Percentiles rank a stretch among this genome's conserved stretches.
Evolutionary conservation across 306 rosid genomes (phyloP).

Genomic region (Cucurbita maxima): DNA sequence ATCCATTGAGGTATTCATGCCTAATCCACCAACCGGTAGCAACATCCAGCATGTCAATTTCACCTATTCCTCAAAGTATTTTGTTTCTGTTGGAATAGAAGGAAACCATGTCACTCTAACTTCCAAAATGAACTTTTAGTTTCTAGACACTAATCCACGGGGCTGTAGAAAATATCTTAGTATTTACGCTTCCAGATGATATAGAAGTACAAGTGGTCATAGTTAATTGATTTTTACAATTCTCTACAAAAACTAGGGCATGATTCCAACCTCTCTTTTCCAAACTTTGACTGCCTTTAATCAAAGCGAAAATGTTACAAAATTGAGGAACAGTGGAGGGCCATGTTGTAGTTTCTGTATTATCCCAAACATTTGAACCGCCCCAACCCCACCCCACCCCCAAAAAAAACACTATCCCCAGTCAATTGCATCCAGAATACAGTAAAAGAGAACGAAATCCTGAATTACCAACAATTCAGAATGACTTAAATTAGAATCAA

Average conservation of each 20-base stretch:
- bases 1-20: slow-evolving; percentile 89
- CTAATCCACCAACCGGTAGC: slow-evolving; percentile 45
- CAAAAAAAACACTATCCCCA: background rate
- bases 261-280: background rate
- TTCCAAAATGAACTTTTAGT: background rate
- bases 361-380: background rate
- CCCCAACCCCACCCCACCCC: background rate
- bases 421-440: slow-evolving; percentile 14
- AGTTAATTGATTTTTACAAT: slow-evolving; percentile 3
- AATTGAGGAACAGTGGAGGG: background rate
- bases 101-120: slow-evolving; percentile 1
- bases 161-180: background rate
- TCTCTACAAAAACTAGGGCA: slow-evolving; percentile 4
- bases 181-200: background rate
- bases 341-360: background rate
- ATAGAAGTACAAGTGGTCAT: slow-evolving; percentile 7
- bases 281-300: background rate
- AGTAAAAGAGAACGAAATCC: slow-evolving; percentile 5
- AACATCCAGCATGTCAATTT: slow-evolving; percentile 85
- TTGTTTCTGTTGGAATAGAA: slow-evolving; percentile 9
- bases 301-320: background rate
- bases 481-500: slow-evolving; percentile 3
- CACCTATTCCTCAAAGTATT: slow-evolving; percentile 12
- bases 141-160: background rate
- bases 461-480: slow-evolving; percentile 3